A percentile compares a stretch with the other conserved stretches of the same genome.
Evolutionary conservation across 2,329 filamentous ascomycete genomes (phyloP).

Genomic region (Diaporthe helianthi): DNA sequence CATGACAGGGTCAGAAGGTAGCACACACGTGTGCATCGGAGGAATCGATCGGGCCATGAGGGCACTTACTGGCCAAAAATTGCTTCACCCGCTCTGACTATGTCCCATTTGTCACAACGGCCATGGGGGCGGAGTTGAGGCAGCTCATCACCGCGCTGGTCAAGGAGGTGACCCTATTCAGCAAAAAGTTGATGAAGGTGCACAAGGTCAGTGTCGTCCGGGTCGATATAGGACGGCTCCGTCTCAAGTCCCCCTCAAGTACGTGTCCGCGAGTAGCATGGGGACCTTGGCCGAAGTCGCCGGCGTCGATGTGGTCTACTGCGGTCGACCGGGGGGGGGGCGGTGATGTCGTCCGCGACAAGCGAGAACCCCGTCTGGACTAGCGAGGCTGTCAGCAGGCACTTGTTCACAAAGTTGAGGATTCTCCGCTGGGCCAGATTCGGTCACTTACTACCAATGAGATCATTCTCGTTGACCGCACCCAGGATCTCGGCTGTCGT

Average conservation of each 20-base stretch:
- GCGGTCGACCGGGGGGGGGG: not conserved
- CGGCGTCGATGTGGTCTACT: slow-evolving; percentile 1
- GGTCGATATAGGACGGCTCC: slow-evolving; percentile 2
- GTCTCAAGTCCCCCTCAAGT: not conserved
- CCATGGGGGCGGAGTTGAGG: slow-evolving; percentile 2
- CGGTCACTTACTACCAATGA: not conserved
- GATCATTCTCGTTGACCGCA: slow-evolving; percentile 3
- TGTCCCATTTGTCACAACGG: slow-evolving; percentile 2
- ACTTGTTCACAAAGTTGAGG: not conserved
- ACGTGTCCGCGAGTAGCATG: slow-evolving; percentile 9
- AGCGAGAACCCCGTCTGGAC: not conserved
- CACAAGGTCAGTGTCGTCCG: slow-evolving; percentile 13
- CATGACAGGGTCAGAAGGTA: not conserved
- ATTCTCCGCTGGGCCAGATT: not conserved
- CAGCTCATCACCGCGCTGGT: slow-evolving; percentile 6
- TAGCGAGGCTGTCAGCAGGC: not conserved
- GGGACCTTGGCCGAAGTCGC: slow-evolving; percentile 12
- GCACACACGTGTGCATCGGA: not conserved
- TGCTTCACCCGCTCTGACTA: slow-evolving; percentile 13
- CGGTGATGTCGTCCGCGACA: not conserved
- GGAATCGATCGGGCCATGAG: not conserved
- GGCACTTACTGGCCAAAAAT: not conserved
- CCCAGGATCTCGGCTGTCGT: slow-evolving; percentile 7
- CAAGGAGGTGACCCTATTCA: slow-evolving; percentile 1
- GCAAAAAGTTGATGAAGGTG: slow-evolving; percentile 14